These are phyloP conservation scores for Pterulicium gracile DNA, from an alignment of 1,284 basidiomycete species.

Conservation along the genomic window DNA sequence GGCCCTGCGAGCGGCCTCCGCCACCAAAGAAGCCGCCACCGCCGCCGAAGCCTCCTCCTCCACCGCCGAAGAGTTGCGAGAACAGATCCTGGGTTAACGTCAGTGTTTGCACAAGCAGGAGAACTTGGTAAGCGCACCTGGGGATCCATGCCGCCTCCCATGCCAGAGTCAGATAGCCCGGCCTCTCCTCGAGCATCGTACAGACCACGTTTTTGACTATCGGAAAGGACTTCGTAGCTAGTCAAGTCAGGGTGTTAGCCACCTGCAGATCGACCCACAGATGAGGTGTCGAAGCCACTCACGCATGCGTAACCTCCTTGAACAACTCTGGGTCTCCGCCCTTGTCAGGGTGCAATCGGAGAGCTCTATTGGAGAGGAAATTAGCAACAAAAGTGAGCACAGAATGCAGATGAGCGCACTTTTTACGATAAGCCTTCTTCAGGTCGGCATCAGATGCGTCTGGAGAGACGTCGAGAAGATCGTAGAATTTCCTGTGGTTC, in stretches of 20 bases:
- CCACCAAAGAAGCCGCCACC: constrained; percentile 43
- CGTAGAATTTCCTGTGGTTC: constrained; percentile 71
- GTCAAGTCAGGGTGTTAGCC: constrained; percentile 2
- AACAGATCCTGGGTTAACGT: constrained; percentile 74
- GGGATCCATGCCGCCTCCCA: constrained; percentile 94
- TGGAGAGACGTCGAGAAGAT: constrained; percentile 74
- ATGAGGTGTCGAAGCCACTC: constrained; percentile 21
- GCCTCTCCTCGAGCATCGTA: constrained; percentile 95
- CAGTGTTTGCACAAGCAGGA: constrained; percentile 15
- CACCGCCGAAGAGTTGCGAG: constrained; percentile 88
- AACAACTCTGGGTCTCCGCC: constrained; percentile 95
- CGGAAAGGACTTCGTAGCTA: constrained; percentile 92
- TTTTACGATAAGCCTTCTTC: constrained; percentile 93
- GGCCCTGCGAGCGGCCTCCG: constrained; percentile 60
- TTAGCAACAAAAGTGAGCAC: constrained; percentile 8
- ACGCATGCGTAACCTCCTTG: constrained; percentile 98
- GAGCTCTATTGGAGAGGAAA: constrained; percentile 44
- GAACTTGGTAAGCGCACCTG: constrained; percentile 38
- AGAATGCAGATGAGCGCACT: constrained; percentile 33
- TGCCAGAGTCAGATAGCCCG: constrained; percentile 79
- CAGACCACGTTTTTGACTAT: constrained; percentile 72
- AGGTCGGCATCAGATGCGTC: constrained; percentile 73
- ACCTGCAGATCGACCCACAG: constrained; percentile 6
- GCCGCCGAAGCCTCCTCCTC: constrained; percentile 42
- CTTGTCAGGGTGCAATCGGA: constrained; percentile 92